Base-by-base conservation (phyloP, 352 stramenopile species). In the Paralagenidium karlingii region DNA sequence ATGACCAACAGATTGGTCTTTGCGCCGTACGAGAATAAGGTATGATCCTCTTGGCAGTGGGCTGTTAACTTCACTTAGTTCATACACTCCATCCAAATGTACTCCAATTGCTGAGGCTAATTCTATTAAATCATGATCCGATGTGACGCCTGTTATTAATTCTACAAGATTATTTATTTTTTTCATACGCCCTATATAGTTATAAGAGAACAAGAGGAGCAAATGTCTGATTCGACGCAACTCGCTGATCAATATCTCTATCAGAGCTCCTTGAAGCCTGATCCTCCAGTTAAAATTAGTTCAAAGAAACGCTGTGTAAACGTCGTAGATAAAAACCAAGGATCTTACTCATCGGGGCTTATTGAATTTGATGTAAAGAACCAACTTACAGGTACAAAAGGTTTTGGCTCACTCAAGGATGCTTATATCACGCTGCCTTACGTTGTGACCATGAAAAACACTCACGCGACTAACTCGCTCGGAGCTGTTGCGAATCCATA, bases 391-490 rank as follows among this genome's bases (percentile, higher is more conserved):
- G 50, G 43, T 46, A 11, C 38, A 20, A 27, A 49, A 16, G 50
- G 50, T 21, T 53, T 48, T 38, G 38, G 24, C 8, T 49, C 44
- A 3, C 36, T 53, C 12, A 15, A 21, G 11, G 50, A 58, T 43
- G 7, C 38, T 25, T 58, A 53, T 34, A 11, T 58, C 21, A 45
- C 39, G 1, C 11, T 52, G 3, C 44, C 44, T 26, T 58, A 58
- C 32, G 34, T 58, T 13, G 27, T 58, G 13, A 49, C 49, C 11
- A 12, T 40, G 2, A 36, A 34, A 15, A 53, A 59, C 29, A 53
- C 36, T 27, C 34, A 40, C 30, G 16, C 33, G 22, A 7, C 7
- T 19, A 34, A 40, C 27, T 19, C 51, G 15, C n/a, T n/a, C n/a
- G 22, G 2, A 34, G 45, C 30, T 40, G 7, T 12, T 19, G 6